Evolutionary conservation across 1,139 yeast genomes (phyloP).

Genomic region (Taphrina confusa): DNA sequence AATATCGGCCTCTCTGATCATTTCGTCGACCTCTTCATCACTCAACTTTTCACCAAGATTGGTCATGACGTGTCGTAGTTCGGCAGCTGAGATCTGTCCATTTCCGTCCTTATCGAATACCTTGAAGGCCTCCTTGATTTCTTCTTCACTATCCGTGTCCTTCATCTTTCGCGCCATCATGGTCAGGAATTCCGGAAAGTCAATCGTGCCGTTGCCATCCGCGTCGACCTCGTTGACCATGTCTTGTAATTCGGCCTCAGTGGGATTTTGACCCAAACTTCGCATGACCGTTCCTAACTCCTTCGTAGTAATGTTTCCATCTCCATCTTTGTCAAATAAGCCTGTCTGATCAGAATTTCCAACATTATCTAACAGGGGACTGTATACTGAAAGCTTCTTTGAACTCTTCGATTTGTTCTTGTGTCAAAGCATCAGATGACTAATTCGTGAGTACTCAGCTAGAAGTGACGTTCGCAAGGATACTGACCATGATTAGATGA

Average conservation of each 20-base stretch:
- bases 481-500: too few relatives aligned
- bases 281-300: slow-evolving; percentile 98
- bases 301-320: slow-evolving; percentile 91
- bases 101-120: slow-evolving; percentile 87
- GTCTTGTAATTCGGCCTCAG: slow-evolving; percentile 92
- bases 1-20: slow-evolving; percentile 87
- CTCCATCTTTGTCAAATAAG: slow-evolving; percentile 59
- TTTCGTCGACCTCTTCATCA: slow-evolving; percentile 94
- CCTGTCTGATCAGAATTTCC: slow-evolving; percentile 13
- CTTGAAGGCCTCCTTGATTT: slow-evolving; percentile 94
- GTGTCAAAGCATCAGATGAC: slow-evolving; percentile 32
- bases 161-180: slow-evolving; percentile 95
- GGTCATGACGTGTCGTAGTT: slow-evolving; percentile 91
- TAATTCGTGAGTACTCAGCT: neutral
- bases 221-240: slow-evolving; percentile 96
- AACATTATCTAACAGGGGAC: neutral
- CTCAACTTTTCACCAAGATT: slow-evolving; percentile 95
- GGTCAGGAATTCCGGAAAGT: slow-evolving; percentile 56
- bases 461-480: too few relatives aligned
- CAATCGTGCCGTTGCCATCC: slow-evolving; percentile 87
- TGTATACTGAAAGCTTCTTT: slow-evolving; percentile 90
- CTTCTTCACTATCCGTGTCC: slow-evolving; percentile 96
- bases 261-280: slow-evolving; percentile 93
- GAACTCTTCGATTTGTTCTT: slow-evolving; percentile 56
- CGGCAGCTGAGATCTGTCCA: slow-evolving; percentile 94